Percentiles rank a stretch among this genome's conserved stretches.
These are phyloP conservation scores for Plasmodium cynomolgi DNA, from an alignment of 169 alveolate genomes.

Conservation along the genomic window DNA sequence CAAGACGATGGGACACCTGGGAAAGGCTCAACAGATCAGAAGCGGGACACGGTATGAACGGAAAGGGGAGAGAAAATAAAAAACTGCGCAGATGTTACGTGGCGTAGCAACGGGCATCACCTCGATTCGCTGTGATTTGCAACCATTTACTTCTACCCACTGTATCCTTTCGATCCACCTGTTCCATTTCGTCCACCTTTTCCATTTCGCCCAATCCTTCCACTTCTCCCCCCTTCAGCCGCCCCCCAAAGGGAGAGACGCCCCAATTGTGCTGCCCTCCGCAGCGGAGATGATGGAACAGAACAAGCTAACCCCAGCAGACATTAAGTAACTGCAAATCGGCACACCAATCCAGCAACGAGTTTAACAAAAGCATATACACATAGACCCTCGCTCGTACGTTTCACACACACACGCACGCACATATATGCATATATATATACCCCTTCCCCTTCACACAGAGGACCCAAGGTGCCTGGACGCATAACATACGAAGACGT, in stretches of 20 bases:
- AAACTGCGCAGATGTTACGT: neutral
- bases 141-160: neutral
- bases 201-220: neutral
- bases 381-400: neutral
- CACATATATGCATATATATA: no score
- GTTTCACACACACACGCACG: neutral
- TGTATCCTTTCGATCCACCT: neutral
- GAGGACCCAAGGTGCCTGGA: conserved; percentile 6
- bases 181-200: neutral
- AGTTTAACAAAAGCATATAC: neutral
- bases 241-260: conserved; percentile 30
- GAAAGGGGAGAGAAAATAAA: neutral
- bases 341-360: neutral
- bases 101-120: neutral
- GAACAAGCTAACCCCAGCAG: conserved; percentile 33
- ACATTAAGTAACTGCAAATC: conserved; percentile 45
- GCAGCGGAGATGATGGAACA: conserved; percentile 64
- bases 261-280: conserved; percentile 60
- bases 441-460: no score
- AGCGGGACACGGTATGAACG: neutral
- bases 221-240: neutral
- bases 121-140: neutral
- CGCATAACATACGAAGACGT: conserved; percentile 69
- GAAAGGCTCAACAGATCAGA: neutral
- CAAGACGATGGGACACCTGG: neutral